Conservation (phyloP, 1,139 yeast genomes). For the Starmera stellimalicola region DNA sequence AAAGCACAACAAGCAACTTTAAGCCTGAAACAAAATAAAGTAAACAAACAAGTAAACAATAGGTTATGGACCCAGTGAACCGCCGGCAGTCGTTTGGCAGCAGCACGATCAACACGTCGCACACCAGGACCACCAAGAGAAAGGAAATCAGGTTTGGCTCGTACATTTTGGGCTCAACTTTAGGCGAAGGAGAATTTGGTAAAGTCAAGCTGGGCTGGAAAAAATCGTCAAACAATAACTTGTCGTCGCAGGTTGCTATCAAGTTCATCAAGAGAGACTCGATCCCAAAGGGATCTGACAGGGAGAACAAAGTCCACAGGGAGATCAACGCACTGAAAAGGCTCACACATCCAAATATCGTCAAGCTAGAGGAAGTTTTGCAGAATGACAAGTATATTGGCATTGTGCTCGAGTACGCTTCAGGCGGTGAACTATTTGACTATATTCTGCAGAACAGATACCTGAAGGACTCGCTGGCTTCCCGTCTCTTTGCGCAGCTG, state of each 20-base stretch:
- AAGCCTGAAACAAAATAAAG: no score
- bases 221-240: constrained; percentile 48
- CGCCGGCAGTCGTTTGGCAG: no score
- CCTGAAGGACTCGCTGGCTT: constrained; percentile 78
- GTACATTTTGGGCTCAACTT: constrained; percentile 80
- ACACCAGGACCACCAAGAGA: background rate
- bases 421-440: constrained; percentile 95
- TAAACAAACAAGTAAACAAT: background rate
- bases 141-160: constrained; percentile 65
- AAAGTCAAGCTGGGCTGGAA: constrained; percentile 97
- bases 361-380: constrained; percentile 82
- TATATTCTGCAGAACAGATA: constrained; percentile 82
- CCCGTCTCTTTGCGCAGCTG: constrained; percentile 83
- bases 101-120: background rate
- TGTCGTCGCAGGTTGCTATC: constrained; percentile 85
- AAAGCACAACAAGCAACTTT: no score
- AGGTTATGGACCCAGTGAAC: background rate
- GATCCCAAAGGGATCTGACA: constrained; percentile 72
- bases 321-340: constrained; percentile 87
- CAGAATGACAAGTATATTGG: constrained; percentile 94
- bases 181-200: constrained; percentile 99
- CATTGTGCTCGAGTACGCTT: constrained; percentile 89
- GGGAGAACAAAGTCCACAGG: constrained; percentile 82
- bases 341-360: constrained; percentile 88
- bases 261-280: constrained; percentile 83